Base-by-base conservation (phyloP, 176 grass and related monocot species). In the Oryza australiensis region DNA sequence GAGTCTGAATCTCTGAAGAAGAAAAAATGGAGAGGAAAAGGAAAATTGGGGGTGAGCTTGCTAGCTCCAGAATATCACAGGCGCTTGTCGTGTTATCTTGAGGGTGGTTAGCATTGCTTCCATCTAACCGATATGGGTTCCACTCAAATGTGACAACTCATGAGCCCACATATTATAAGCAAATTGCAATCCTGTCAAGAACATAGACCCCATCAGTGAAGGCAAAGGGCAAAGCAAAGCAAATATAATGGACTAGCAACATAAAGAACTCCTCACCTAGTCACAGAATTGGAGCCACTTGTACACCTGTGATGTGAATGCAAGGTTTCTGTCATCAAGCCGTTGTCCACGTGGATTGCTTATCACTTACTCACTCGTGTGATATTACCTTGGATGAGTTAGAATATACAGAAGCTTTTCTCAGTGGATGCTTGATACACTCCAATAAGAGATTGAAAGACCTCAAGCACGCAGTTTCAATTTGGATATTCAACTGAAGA, bases 21-120 rank as follows among this genome's bases (percentile, higher is more conserved):
- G n/a, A 55, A 55, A 55, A 9, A 55, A 53, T 20, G 15, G 18
- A 55, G 48, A 20, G 49, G 13, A 16, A 22, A 55, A 55, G 0
- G 0, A 53, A 22, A 53, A 15, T 29, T 55, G 1, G 15, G 5
- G 4, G 16, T 7, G 49, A 53, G 49, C 49, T 22, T 20, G 49
- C 5, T 55, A 15, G 72, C 72, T 77, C 62, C n/a, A 70, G 76
- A 74, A 69, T 68, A 84, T 84, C 81, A 84, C 70, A 85, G 70
- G 63, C 3, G 38, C 62, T 79, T 88, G 86, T 88, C 74, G 59
- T 48, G 74, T 79, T 23, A 78, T 79, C 74, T 45, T 68, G 46
- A 35, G 26, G 85, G 79, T 95, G 73, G 84, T 90, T 92, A 84
- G 89, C 81, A 20, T 71, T 84, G 81, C 85, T 87, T 57, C 86